Percentiles rank a stretch among this genome's conserved stretches.
Conservation (phyloP, 768 basidiomycete genomes). For the Crassisporium funariophilum region DNA sequence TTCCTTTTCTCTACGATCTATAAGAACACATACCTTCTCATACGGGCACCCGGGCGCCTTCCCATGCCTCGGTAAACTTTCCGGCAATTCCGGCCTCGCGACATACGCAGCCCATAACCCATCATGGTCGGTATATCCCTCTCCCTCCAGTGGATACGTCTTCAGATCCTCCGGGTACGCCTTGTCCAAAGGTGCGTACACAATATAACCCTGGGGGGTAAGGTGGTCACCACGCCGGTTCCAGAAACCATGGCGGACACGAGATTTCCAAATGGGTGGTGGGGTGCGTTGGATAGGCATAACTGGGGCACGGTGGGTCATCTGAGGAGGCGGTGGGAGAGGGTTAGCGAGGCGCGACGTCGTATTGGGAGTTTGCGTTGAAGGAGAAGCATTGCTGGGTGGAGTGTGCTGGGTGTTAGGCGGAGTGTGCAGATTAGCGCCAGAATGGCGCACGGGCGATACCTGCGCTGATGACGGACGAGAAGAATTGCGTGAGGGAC, state of each 20-base stretch:
- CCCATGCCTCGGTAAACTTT: constrained; percentile 62
- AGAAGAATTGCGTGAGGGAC: constrained; percentile 18
- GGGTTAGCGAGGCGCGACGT: constrained; percentile 10
- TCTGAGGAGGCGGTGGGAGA: constrained; percentile 18
- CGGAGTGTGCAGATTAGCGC: constrained; percentile 5
- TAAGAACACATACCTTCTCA: constrained; percentile 35
- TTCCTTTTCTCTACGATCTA: too few relatives aligned
- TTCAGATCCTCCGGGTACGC: constrained; percentile 64
- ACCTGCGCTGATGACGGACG: constrained; percentile 11
- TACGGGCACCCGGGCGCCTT: constrained; percentile 58
- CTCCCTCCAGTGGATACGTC: constrained; percentile 55
- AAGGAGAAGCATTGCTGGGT: not conserved
- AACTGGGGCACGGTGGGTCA: constrained; percentile 19
- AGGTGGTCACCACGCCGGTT: constrained; percentile 77
- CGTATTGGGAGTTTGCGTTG: constrained; percentile 3
- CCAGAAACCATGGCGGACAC: constrained; percentile 64
- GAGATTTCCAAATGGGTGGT: constrained; percentile 13
- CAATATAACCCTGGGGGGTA: constrained; percentile 54
- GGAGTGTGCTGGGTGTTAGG: constrained; percentile 6
- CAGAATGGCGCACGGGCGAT: constrained; percentile 9
- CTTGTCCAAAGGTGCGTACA: constrained; percentile 60
- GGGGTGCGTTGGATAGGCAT: constrained; percentile 12
- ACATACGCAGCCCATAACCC: constrained; percentile 44
- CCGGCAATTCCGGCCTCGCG: constrained; percentile 56
- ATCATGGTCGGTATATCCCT: constrained; percentile 59